These are phyloP conservation scores for Stereocaulon alpinum DNA, from an alignment of 495 filamentous ascomycete species.

Conservation along the genomic window DNA sequence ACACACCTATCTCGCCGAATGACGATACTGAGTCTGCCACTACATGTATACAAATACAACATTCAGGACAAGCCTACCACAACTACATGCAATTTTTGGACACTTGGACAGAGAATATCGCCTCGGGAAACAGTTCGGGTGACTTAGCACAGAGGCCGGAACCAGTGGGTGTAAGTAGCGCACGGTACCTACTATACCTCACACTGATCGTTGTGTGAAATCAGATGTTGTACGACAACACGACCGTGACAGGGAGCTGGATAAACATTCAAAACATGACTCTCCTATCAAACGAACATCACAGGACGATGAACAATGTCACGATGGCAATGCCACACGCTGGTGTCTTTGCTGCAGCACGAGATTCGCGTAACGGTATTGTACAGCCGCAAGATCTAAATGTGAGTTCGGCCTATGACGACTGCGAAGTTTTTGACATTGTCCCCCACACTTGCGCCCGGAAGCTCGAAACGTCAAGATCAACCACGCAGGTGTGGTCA, in stretches of 20 bases:
- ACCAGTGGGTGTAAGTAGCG: conserved; percentile 12
- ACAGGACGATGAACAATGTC: conserved; percentile 57
- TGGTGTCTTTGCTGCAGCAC: conserved; percentile 51
- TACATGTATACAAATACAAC: conserved; percentile 55
- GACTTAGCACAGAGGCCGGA: conserved; percentile 5
- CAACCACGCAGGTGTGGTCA: too few relatives aligned
- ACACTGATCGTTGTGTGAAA: too few relatives aligned
- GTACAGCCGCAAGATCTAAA: conserved; percentile 51
- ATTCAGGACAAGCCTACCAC: conserved; percentile 46
- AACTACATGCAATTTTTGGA: conserved; percentile 20
- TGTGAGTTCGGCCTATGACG: conserved; percentile 13
- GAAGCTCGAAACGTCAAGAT: too few relatives aligned
- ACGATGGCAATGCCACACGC: conserved; percentile 65
- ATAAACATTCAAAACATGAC: conserved; percentile 30
- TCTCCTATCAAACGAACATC: conserved; percentile 33
- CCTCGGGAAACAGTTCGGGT: background rate
- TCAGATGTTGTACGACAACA: conserved; percentile 19
- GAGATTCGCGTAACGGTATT: conserved; percentile 49
- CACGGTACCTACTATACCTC: background rate
- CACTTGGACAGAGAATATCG: conserved; percentile 8
- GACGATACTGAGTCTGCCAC: conserved; percentile 30
- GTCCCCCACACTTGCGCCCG: too few relatives aligned
- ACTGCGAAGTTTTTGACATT: background rate
- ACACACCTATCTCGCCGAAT: conserved; percentile 43
- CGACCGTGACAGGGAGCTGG: conserved; percentile 18